These are phyloP conservation scores for Xylaria cubensis DNA, from an alignment of 495 filamentous ascomycete species.

Conservation along the genomic window DNA sequence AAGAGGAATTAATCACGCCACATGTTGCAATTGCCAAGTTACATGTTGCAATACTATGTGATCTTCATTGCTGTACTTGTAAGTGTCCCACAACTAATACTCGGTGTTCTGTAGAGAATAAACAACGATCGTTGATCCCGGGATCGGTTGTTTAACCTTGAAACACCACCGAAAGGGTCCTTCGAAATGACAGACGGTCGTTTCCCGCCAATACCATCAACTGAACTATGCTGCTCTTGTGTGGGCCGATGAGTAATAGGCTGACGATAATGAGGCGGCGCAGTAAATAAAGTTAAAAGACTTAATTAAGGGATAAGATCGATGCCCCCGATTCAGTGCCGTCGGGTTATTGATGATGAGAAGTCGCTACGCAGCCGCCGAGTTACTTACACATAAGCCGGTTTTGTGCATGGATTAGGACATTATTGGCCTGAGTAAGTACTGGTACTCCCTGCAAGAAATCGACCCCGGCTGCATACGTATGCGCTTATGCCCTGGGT, in stretches of 20 bases:
- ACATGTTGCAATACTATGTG: conserved; percentile 12
- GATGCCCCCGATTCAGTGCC: background rate
- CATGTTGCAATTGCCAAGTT: conserved; percentile 23
- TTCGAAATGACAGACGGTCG: background rate
- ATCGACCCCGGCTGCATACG: background rate
- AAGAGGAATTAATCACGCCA: conserved; percentile 16
- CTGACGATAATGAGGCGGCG: background rate
- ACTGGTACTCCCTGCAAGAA: conserved; percentile 3
- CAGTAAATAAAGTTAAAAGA: background rate
- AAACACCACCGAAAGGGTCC: background rate
- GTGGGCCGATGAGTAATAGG: background rate
- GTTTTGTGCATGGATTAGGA: background rate
- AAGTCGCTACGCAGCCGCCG: conserved; percentile 10
- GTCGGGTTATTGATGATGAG: background rate
- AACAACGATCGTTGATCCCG: conserved; percentile 5
- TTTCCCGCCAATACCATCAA: background rate
- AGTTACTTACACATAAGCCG: background rate
- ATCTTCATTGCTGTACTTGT: conserved; percentile 3
- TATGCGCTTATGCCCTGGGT: background rate
- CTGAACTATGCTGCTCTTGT: background rate
- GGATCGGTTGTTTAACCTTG: background rate
- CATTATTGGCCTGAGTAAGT: conserved; percentile 1
- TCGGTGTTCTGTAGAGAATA: background rate
- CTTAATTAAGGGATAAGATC: background rate
- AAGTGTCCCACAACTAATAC: conserved; percentile 5